A percentile compares a stretch with the other conserved stretches of the same genome.
Conservation (phyloP, 352 stramenopile genomes). For the Phytophthora nicotianae region DNA sequence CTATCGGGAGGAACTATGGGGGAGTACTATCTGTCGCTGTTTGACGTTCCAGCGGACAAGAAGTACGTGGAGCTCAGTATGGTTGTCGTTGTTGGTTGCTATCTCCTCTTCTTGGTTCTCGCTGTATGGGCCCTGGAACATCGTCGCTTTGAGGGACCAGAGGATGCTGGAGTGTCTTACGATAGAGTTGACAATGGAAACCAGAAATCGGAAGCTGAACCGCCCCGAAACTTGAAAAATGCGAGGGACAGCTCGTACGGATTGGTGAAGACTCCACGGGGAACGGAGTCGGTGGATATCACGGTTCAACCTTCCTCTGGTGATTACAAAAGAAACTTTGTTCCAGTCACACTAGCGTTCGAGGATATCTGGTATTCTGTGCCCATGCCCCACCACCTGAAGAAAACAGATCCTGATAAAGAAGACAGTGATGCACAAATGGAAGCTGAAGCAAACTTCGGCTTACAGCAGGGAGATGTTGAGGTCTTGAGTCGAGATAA, state of each 20-base stretch:
- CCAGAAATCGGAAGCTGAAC: not conserved
- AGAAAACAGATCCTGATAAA: conserved; percentile 1
- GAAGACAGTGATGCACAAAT: conserved; percentile 18
- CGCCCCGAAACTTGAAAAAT: conserved; percentile 2
- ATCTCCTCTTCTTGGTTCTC: conserved; percentile 43
- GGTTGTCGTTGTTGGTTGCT: conserved; percentile 39
- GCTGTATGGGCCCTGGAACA: conserved; percentile 38
- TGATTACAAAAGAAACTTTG: conserved; percentile 29
- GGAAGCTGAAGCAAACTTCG: not conserved
- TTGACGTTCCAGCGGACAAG: conserved; percentile 40
- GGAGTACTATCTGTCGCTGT: conserved; percentile 45
- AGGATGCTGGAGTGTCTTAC: conserved; percentile 17
- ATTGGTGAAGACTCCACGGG: conserved; percentile 34
- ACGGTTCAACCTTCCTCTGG: conserved; percentile 12
- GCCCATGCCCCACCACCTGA: conserved; percentile 35
- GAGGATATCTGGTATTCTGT: conserved; percentile 45
- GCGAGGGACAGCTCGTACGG: conserved; percentile 17
- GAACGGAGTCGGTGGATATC: conserved; percentile 20
- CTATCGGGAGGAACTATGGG: conserved; percentile 38
- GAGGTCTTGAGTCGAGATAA: not conserved
- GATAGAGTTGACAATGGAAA: not conserved
- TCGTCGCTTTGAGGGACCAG: conserved; percentile 34
- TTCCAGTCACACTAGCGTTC: conserved; percentile 49
- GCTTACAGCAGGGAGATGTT: no score
- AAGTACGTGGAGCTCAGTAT: conserved; percentile 43